Evolutionary conservation across 148 eudicot species (phyloP), one percentile per base, ranked within the genome.

Genomic region (Dianthus caryophyllus): DNA sequence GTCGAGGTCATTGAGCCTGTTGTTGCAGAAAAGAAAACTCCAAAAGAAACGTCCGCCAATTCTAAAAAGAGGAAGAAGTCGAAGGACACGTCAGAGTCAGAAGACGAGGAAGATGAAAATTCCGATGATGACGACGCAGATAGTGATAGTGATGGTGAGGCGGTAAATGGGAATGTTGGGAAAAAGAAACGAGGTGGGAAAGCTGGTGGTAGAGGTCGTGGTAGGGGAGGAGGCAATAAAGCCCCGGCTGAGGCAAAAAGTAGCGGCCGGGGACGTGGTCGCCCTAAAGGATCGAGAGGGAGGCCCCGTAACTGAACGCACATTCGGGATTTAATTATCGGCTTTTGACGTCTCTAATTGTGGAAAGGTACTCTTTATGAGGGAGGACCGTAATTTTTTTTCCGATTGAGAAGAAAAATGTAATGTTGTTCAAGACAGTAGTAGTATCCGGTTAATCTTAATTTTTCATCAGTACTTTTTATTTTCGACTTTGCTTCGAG

Each of bases 31-130:
- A 84, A 80, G 41, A 87, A 76, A 65, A n/a, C 81, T 29, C 21
- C 80, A n/a, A 89, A 81, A 69, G 77, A 68, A 27, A 53, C 81
- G 12, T 73, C 71, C 5, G 85, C 78, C 43, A 84, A 79, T 64
- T 76, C 95, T 12, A 88, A 83, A 69, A 94, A 91, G 76, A 83
- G 88, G 65, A 87, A 83, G 84, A 85, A 87, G 54, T 62, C 86
- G 36, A 84, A 83, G 72, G 84, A 80, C 15, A 64, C 77, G 7
- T 88, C 96, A 2, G 89, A 83, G 68, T 84, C 91, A 0, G 97
- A 90, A 68, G 88, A 83, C 10, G 84, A 80, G 5, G 80, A 79
- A 54, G 88, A 77, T 10, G 76, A 73, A 25, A 75, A 77, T 6
- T 69, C 75, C 17, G 81, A 79, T 20, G 76, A 67, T 10, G 87